phyloP scores from a whole-genome alignment of 805 yeast species.

The Starmera pachycereana region DNA sequence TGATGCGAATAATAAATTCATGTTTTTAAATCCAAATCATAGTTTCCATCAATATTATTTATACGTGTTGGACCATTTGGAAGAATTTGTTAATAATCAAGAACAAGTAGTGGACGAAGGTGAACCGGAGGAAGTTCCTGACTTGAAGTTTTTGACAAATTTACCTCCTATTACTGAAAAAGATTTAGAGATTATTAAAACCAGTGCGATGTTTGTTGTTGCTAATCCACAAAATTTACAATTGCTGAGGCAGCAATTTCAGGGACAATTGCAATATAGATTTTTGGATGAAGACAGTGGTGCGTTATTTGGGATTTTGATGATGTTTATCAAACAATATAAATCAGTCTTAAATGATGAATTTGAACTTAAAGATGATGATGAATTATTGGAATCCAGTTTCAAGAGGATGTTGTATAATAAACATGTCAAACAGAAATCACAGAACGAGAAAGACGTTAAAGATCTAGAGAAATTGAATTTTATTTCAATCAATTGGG shows the following conservation, averaged over 20 bases:
- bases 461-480: slow-evolving; percentile 33
- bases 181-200: slow-evolving; percentile 61
- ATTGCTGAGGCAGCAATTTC: no score
- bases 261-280: slow-evolving; percentile 40
- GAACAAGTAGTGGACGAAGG: slow-evolving; percentile 13
- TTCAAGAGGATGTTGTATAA: slow-evolving; percentile 47
- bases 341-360: slow-evolving; percentile 11
- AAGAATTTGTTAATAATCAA: slow-evolving; percentile 6
- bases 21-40: slow-evolving; percentile 48
- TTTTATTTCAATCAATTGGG: slow-evolving; percentile 82
- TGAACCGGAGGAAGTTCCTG: slow-evolving; percentile 1
- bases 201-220: slow-evolving; percentile 63
- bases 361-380: slow-evolving; percentile 18
- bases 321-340: slow-evolving; percentile 46
- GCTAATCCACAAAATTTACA: slow-evolving; percentile 35
- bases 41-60: slow-evolving; percentile 49
- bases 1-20: slow-evolving; percentile 44
- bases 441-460: slow-evolving; percentile 23
- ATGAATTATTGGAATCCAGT: slow-evolving; percentile 33
- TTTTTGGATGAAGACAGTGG: slow-evolving; percentile 36
- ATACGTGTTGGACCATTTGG: slow-evolving; percentile 29
- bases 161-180: slow-evolving; percentile 36
- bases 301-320: no score
- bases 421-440: slow-evolving; percentile 25
- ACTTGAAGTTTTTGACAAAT: slow-evolving; percentile 8